Conservation (phyloP, 176 grass and related monocot genomes). For the Paspalum notatum region DNA sequence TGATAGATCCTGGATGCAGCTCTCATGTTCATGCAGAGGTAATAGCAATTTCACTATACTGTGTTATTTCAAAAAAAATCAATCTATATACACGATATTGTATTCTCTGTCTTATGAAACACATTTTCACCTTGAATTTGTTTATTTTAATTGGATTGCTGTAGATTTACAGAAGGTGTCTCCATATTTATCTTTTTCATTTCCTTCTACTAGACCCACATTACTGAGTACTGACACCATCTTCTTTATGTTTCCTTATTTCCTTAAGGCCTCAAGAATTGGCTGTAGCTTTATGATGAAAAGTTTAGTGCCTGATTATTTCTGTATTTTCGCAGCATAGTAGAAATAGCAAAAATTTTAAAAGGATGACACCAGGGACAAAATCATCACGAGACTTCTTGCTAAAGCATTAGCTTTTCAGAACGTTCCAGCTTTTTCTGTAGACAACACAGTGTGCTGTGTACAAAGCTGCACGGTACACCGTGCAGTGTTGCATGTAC, state of each 20-base stretch:
- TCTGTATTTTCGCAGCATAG: neutral
- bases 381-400: neutral
- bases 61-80: neutral
- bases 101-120: neutral
- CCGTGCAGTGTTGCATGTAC: neutral
- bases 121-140: neutral
- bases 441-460: neutral
- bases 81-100: neutral
- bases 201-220: neutral
- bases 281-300: neutral
- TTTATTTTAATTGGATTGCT: conserved; percentile 1
- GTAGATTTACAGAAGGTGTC: conserved; percentile 16
- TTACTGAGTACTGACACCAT: neutral
- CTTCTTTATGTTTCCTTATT: conserved; percentile 7
- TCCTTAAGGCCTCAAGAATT: neutral
- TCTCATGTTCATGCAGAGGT: conserved; percentile 72
- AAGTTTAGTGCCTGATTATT: neutral
- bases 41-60: conserved; percentile 32
- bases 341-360: conserved; percentile 8
- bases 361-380: neutral
- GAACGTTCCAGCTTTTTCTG: neutral
- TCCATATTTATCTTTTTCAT: neutral
- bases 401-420: conserved; percentile 9
- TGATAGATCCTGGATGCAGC: conserved; percentile 93
- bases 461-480: neutral